These are phyloP conservation scores for Candida arabinofermentans DNA, from an alignment of 805 yeast genomes.

Conservation along the genomic window DNA sequence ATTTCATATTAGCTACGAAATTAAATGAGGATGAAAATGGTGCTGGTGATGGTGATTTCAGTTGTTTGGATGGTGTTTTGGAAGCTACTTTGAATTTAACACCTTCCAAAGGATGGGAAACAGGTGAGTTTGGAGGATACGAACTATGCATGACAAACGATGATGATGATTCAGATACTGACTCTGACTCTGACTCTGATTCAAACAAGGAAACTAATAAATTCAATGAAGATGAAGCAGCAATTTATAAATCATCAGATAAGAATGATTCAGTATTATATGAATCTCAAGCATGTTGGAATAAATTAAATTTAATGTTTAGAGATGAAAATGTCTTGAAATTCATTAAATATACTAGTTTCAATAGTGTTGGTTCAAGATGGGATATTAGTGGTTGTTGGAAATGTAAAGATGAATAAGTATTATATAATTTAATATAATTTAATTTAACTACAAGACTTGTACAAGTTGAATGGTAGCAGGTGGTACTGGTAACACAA, in stretches of 20 bases:
- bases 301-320: constrained; percentile 67
- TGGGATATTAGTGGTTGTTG: constrained; percentile 88
- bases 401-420: constrained; percentile 59
- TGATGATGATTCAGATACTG: constrained; percentile 39
- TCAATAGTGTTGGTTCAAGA: constrained; percentile 82
- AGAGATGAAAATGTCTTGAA: constrained; percentile 85
- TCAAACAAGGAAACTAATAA: constrained; percentile 19
- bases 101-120: constrained; percentile 79
- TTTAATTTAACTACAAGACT: no score
- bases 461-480: no score
- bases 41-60: constrained; percentile 37
- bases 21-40: constrained; percentile 26
- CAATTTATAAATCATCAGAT: constrained; percentile 65
- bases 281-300: constrained; percentile 82
- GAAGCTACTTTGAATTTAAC: constrained; percentile 85
- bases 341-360: constrained; percentile 88
- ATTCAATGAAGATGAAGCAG: constrained; percentile 67
- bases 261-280: constrained; percentile 74
- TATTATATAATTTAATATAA: no score
- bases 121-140: constrained; percentile 92
- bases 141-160: constrained; percentile 80
- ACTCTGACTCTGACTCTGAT: no score
- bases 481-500: no score
- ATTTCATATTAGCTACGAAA: constrained; percentile 83
- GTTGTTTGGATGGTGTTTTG: constrained; percentile 47